Base-by-base conservation (phyloP, 2,329 filamentous ascomycete genomes). In the Epichloe gansuensis region DNA sequence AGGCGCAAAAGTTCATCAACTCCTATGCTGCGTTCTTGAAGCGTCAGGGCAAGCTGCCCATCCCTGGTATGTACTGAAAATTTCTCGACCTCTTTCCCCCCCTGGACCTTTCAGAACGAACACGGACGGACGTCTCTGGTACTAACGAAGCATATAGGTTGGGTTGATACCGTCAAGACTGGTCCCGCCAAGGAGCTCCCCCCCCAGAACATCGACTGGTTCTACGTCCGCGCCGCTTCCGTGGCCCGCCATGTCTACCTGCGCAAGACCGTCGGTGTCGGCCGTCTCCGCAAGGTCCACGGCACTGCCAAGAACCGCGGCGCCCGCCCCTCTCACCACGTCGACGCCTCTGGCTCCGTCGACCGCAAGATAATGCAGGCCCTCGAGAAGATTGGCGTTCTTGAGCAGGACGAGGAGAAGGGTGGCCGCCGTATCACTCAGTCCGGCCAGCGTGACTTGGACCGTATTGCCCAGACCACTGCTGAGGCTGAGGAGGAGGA, bases 151-250 rank as follows among this genome's bases (percentile, higher is more conserved):
- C 8, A 11, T 31, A 8, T 11, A 94, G 89, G 89, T 80, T 97
- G 91, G 91, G 91, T 96, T 74, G 93, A 98, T 73, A 96, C 91
- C 69, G 93, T 97, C 78, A 98, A 98, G 87, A 96, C 91, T 65
- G 91, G 89, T 68, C 81, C 85, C 71, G 86, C 87, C 72, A 95
- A 95, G 77, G 93, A 98, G 81, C 87, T 98, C 68, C 93, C 91
- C 68, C 90, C 91, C 68, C 90, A 97, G 83, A 86, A 90, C 74
- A 88, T 90, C 71, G 93, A 98, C 82, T 98, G 93, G 93, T 94
- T 83, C 80, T 87, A 84, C 75, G 74, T 83, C 71, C 90, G 93
- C 70, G 90, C 91, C 67, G 93, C 93, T 66, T 84, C 91, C 62
- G 85, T 98, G 71, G 93, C 93, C 68, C 89, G 90, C 70, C 91